Evolutionary conservation across 345 rosid genomes (phyloP), one percentile per base, ranked within the genome.

Genomic region (Eucalyptus curtisii): DNA sequence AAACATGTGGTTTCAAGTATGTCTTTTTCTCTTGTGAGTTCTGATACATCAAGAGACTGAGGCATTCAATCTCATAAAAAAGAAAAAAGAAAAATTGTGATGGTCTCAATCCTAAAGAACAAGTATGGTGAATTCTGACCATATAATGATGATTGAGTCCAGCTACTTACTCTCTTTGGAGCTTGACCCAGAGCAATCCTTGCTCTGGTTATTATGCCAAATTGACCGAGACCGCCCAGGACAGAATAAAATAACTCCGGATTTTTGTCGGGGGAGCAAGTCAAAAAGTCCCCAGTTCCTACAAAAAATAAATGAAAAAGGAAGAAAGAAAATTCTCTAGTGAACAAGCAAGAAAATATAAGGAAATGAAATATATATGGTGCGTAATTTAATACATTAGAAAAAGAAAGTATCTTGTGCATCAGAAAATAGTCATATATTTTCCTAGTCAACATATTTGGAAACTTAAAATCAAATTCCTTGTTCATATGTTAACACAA

Each of bases 161-260:
- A 76, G 24, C 3, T 44, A 47, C 87, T 15, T 48, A 79, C 87
- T 86, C 64, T 85, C 42, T 64, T 86, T 44, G 90, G 87, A 14
- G 90, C 90, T 13, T 37, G 87, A 48, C 86, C 87, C 19, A 88
- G 90, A 11, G 53, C 37, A 45, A 88, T 66, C 82, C 90, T 85
- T 20, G 87, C 87, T 86, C 49, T 85, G 79, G 90, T 88, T 76
- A 88, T 88, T 68, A 88, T 86, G 15, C 90, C 90, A 79, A 88
- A 88, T 37, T 88, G 87, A 24, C 90, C 87, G 30, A 89, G 87
- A 44, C 90, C 90, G 33, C 90, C 85, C 12, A 89, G 90, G 37
- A 42, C 87, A 4, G 87, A 81, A 25, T 48, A 86, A 80, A 89
- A 89, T 44, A 89, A 53, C 61, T 86, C 85, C 10, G 87, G 44